phyloP scores from a whole-genome alignment of 306 rosid genomes.

The Adenanthera pavonina region DNA sequence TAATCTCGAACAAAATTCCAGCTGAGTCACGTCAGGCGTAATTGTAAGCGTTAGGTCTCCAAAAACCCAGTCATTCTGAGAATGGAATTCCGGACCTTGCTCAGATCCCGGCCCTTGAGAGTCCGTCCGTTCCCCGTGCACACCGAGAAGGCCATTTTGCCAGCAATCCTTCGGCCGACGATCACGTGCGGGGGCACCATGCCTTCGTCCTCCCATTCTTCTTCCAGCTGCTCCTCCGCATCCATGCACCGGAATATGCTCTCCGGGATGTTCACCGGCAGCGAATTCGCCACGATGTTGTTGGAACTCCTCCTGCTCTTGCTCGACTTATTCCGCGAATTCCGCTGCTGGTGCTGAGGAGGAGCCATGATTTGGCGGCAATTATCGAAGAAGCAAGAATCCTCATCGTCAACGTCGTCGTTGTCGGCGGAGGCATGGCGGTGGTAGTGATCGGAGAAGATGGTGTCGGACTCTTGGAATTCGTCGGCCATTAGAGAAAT shows the following conservation, averaged over 20 bases:
- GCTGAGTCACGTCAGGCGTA: not conserved
- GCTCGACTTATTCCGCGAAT: not conserved
- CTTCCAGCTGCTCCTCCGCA: slow-evolving; percentile 36
- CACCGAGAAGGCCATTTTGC: slow-evolving; percentile 75
- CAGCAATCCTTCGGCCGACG: slow-evolving; percentile 57
- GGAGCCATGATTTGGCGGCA: not conserved
- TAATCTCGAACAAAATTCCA: slow-evolving; percentile 12
- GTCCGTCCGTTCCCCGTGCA: slow-evolving; percentile 86
- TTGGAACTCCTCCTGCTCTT: not conserved
- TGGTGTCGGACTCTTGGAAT: slow-evolving; percentile 72
- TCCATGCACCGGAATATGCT: slow-evolving; percentile 1
- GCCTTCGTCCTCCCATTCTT: slow-evolving; percentile 48
- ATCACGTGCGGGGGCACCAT: slow-evolving; percentile 90
- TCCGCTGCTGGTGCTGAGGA: not conserved
- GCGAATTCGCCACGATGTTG: slow-evolving; percentile 42
- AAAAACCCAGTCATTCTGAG: slow-evolving; percentile 92
- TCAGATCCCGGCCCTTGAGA: slow-evolving; percentile 87
- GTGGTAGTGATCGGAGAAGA: slow-evolving; percentile 53
- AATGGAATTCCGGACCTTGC: slow-evolving; percentile 79
- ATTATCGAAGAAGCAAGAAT: not conserved
- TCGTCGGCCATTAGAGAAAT: slow-evolving; percentile 49
- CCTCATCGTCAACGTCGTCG: not conserved
- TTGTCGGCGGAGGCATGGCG: not conserved
- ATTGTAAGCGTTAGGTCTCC: slow-evolving; percentile 49
- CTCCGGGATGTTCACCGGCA: slow-evolving; percentile 69